Evolutionary conservation across 306 rosid species (phyloP), one percentile per base, ranked within the genome.

Genomic region (Ammopiptanthus mongolicus): DNA sequence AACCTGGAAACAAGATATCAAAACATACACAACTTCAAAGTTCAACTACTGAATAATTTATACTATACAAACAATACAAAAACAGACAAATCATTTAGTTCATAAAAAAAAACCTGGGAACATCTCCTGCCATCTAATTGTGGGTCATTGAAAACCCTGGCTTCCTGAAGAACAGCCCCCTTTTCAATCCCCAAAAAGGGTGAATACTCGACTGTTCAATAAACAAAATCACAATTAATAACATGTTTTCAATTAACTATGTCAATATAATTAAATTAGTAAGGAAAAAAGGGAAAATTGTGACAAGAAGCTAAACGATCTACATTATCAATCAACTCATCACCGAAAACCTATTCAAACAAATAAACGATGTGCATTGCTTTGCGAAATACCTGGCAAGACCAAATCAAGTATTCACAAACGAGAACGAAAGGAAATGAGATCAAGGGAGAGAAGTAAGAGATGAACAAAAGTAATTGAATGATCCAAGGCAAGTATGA

Each of bases 101-200:
- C 47, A 18, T 65, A 73, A 25, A 59, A 44, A 74, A 79, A 67
- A 77, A 96, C 99, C 98, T 96, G 99, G 9, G 99, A 92, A 89
- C 99, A 96, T 80, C 96, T 89, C 85, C 99, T 96, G 22, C 98
- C 77, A 76, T 96, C 99, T 58, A 96, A 86, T 73, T 96, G 99
- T 52, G 99, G 99, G 74, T 96, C 99, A 80, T 96, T 92, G 63
- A 96, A 96, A 83, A 96, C 99, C 74, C 99, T 85, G 46, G 99
- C 98, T 78, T 96, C 99, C 86, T 92, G 99, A 78, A 96, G 97
- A 81, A 96, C 98, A 58, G 92, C 87, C 44, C 98, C 99, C 88
- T 96, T 96, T 72, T 96, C 99, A 48, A 96, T 96, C 71, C 99
- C 99, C 85, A 88, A 5, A 78, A 96, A 96, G 29, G 99, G 99